Evolutionary conservation across 2,329 filamentous ascomycete genomes (phyloP).

Genomic region (Fusarium decemcellulare): DNA sequence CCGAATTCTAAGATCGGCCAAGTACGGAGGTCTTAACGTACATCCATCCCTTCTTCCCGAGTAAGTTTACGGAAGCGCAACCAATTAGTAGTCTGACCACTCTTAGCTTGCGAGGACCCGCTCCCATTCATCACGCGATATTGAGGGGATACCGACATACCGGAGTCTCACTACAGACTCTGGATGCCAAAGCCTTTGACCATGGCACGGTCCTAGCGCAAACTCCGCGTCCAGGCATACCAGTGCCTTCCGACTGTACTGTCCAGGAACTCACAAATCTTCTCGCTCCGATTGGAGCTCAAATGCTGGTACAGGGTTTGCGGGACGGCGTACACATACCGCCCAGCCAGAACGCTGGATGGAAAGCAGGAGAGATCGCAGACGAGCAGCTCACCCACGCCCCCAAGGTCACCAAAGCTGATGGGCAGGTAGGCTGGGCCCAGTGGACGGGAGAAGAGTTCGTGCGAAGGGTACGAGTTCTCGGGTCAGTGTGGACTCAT

Average conservation of each 20-base stretch:
- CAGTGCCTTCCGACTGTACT: constrained; percentile 61
- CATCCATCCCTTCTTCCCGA: constrained; percentile 93
- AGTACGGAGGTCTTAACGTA: constrained; percentile 92
- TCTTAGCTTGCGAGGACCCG: constrained; percentile 83
- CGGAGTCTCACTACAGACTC: constrained; percentile 89
- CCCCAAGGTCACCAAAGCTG: constrained; percentile 78
- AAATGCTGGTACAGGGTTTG: constrained; percentile 79
- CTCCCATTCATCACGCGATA: constrained; percentile 89
- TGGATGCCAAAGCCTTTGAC: constrained; percentile 84
- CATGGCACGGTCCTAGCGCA: constrained; percentile 82
- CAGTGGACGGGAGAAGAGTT: constrained; percentile 69
- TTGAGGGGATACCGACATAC: constrained; percentile 72
- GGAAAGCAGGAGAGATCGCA: constrained; percentile 40
- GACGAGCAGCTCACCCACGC: constrained; percentile 65
- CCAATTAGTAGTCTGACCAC: constrained; percentile 19
- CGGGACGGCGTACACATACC: constrained; percentile 74
- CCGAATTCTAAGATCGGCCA: constrained; percentile 76
- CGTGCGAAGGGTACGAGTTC: constrained; percentile 67
- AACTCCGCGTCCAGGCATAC: constrained; percentile 71
- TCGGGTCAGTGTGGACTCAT: constrained; percentile 77
- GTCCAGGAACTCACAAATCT: constrained; percentile 57
- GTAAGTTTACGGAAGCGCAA: constrained; percentile 57
- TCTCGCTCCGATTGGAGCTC: constrained; percentile 76
- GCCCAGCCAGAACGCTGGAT: constrained; percentile 62
- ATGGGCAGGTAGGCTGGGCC: constrained; percentile 74